phyloP scores from a whole-genome alignment of 106 monocot genomes.

The Acanthochlamys bracteata region DNA sequence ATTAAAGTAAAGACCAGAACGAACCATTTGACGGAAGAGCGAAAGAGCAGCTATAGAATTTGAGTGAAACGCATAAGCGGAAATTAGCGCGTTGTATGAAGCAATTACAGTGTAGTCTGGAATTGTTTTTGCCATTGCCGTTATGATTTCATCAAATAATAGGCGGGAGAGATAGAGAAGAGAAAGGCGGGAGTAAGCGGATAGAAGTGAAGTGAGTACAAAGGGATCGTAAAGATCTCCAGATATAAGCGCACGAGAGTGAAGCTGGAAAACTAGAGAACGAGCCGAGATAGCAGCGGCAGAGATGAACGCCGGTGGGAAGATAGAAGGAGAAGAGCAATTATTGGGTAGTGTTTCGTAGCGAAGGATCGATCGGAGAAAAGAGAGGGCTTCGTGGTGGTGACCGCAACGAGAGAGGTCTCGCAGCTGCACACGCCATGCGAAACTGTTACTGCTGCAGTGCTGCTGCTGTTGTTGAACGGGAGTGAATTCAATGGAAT shows the following conservation, averaged over 20 bases:
- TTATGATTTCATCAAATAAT: slow-evolving; percentile 21
- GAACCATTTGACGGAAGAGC: slow-evolving; percentile 42
- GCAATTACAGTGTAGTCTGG: slow-evolving; percentile 20
- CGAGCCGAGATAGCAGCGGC: slow-evolving; percentile 37
- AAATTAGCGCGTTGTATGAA: slow-evolving; percentile 53
- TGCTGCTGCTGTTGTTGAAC: not conserved
- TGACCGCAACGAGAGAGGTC: slow-evolving; percentile 12
- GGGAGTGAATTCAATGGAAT: not conserved
- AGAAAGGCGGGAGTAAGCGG: slow-evolving; percentile 51
- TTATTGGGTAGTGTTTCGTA: slow-evolving; percentile 14
- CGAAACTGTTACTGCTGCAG: not conserved
- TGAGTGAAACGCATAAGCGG: slow-evolving; percentile 31
- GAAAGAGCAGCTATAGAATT: slow-evolving; percentile 16
- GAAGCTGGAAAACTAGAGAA: slow-evolving; percentile 23
- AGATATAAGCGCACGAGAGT: slow-evolving; percentile 35
- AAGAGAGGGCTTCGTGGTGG: slow-evolving; percentile 21
- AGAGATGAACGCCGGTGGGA: slow-evolving; percentile 29
- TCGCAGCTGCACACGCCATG: slow-evolving; percentile 24
- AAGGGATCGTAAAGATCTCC: slow-evolving; percentile 31
- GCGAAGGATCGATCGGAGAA: slow-evolving; percentile 20
- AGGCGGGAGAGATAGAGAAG: slow-evolving; percentile 38
- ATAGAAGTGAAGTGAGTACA: slow-evolving; percentile 56
- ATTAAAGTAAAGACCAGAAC: slow-evolving; percentile 20
- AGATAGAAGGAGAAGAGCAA: slow-evolving; percentile 29
- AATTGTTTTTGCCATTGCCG: slow-evolving; percentile 2